Conservation (phyloP, 306 rosid species). For the Senna siamea region DNA sequence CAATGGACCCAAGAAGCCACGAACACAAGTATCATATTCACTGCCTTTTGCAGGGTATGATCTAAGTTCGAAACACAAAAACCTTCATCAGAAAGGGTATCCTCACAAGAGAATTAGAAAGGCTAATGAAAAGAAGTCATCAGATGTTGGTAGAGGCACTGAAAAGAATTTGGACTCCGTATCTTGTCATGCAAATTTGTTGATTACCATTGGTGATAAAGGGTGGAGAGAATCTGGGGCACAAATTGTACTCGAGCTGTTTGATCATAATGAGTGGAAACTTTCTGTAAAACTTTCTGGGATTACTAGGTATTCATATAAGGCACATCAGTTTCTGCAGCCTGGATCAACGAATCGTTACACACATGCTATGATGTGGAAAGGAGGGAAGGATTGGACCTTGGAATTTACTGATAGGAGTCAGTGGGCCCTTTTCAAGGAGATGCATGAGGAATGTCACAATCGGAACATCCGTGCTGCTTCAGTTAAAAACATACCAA, state of each 20-base stretch:
- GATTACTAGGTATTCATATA: slow-evolving; percentile 75
- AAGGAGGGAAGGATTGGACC: slow-evolving; percentile 95
- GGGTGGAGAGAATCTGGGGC: slow-evolving; percentile 96
- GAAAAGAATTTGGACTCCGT: slow-evolving; percentile 70
- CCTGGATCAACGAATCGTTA: slow-evolving; percentile 95
- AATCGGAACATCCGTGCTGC: slow-evolving; percentile 91
- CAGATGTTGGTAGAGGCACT: slow-evolving; percentile 59
- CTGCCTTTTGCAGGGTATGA: slow-evolving; percentile 79
- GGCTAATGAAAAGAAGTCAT: slow-evolving; percentile 76
- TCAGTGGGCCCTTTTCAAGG: slow-evolving; percentile 94
- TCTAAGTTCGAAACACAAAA: slow-evolving; percentile 56
- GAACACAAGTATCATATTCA: slow-evolving; percentile 86
- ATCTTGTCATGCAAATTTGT: slow-evolving; percentile 77
- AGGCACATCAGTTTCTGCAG: slow-evolving; percentile 96
- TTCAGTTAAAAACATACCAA: slow-evolving; percentile 85
- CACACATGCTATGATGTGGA: slow-evolving; percentile 99
- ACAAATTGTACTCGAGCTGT: slow-evolving; percentile 67
- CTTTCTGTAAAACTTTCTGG: slow-evolving; percentile 85
- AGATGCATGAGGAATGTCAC: slow-evolving; percentile 96
- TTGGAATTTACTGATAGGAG: slow-evolving; percentile 92
- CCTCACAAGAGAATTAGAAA: slow-evolving; percentile 80
- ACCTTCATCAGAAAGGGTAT: slow-evolving; percentile 59
- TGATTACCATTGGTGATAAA: slow-evolving; percentile 72
- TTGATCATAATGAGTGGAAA: slow-evolving; percentile 91
- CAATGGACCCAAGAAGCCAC: slow-evolving; percentile 86